Evolutionary conservation across 768 basidiomycete genomes (phyloP).

Genomic region (Hygrophoropsis aurantiaca): DNA sequence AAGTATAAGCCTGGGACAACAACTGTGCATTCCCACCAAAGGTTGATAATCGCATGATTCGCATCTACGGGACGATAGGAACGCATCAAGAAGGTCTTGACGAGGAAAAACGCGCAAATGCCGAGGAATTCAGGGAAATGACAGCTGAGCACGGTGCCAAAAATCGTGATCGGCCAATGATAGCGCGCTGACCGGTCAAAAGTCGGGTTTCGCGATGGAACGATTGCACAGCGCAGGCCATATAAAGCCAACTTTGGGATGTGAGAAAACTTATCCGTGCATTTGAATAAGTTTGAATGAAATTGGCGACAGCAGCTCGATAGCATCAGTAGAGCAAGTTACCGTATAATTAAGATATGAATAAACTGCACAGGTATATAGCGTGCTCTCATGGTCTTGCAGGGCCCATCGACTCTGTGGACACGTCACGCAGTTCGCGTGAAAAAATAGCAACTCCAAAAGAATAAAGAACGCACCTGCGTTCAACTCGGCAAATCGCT

Average conservation of each 20-base stretch:
- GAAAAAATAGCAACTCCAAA: not conserved
- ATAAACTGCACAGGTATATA: not conserved
- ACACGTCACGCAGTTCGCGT: not conserved
- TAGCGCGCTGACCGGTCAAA: not conserved
- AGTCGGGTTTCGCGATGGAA: not conserved
- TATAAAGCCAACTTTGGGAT: not conserved
- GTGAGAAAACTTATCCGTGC: not conserved
- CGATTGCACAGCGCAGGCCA: not conserved
- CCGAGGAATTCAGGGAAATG: not conserved
- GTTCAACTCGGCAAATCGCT: constrained; percentile 89
- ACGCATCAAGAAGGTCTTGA: not conserved
- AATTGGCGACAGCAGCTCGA: constrained; percentile 10
- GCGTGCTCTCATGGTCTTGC: constrained; percentile 25
- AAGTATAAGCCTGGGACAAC: constrained; percentile 1
- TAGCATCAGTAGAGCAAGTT: constrained; percentile 6
- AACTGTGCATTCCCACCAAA: constrained; percentile 6
- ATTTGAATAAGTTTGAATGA: not conserved
- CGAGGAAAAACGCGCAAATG: constrained; percentile 1
- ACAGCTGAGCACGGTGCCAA: not conserved
- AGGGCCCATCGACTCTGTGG: constrained; percentile 30
- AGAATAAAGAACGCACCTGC: constrained; percentile 60
- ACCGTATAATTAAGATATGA: constrained; percentile 3
- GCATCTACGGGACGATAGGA: constrained; percentile 1
- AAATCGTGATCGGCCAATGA: not conserved
- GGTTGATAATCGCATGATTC: not conserved